phyloP scores from a whole-genome alignment of 306 rosid species.

The Glycyrrhiza uralensis region DNA sequence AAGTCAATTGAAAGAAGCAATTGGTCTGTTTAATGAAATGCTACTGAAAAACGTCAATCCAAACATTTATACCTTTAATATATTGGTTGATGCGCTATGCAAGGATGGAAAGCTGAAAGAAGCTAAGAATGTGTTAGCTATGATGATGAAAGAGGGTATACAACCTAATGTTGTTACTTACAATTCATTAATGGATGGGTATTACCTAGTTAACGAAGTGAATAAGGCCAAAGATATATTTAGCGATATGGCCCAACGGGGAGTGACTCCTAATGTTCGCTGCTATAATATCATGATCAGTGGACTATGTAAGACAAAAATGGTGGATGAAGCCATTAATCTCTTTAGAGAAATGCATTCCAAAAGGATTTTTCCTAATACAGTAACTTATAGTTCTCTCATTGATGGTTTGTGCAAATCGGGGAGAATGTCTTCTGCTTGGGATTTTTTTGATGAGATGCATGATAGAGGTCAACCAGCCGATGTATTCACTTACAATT shows the following conservation, averaged over 20 bases:
- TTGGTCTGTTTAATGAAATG: slow-evolving; percentile 22
- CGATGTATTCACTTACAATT: background rate
- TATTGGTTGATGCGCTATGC: background rate
- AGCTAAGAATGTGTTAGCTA: background rate
- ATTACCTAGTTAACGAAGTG: background rate
- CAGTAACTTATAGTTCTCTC: background rate
- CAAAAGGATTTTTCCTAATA: background rate
- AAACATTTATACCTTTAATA: background rate
- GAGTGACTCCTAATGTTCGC: background rate
- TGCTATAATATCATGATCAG: background rate
- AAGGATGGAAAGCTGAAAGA: slow-evolving; percentile 9
- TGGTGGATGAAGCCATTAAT: slow-evolving; percentile 10
- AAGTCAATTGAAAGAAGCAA: slow-evolving; percentile 18
- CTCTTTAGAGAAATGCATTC: background rate
- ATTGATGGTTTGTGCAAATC: background rate
- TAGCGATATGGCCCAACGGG: background rate
- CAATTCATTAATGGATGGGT: slow-evolving; percentile 18
- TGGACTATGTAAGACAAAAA: background rate
- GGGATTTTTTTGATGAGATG: background rate
- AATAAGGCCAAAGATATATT: background rate
- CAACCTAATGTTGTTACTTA: slow-evolving; percentile 12
- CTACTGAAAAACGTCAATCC: background rate
- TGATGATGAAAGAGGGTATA: background rate
- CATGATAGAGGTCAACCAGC: background rate
- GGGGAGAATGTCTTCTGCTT: background rate